Conservation (phyloP, 2,329 filamentous ascomycete species). For the Akanthomyces muscarius region DNA sequence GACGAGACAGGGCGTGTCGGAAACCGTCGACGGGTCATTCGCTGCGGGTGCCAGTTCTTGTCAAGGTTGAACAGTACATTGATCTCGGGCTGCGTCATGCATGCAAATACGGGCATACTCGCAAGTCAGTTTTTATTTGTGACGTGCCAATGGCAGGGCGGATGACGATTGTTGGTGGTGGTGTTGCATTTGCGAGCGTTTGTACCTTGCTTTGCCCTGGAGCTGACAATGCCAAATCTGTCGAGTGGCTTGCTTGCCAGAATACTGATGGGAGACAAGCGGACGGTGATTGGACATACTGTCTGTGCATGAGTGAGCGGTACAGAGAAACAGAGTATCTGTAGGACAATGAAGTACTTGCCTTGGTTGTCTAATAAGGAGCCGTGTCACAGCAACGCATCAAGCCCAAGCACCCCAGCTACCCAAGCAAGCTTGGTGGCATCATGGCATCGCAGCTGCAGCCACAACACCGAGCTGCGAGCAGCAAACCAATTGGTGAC, state of each 20-base stretch:
- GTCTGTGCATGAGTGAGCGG: background rate
- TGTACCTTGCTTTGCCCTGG: background rate
- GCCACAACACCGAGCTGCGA: conserved; percentile 10
- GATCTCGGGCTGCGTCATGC: conserved; percentile 13
- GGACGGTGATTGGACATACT: background rate
- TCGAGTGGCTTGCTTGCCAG: background rate
- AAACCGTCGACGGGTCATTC: background rate
- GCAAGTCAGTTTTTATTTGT: background rate
- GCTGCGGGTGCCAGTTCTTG: background rate
- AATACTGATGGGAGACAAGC: background rate
- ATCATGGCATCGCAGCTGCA: conserved; percentile 12
- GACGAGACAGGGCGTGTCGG: conserved; percentile 6
- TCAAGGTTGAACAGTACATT: background rate
- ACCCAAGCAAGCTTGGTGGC: conserved; percentile 11
- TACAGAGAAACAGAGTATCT: background rate
- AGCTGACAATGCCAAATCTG: background rate
- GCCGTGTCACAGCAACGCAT: background rate
- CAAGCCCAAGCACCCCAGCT: background rate
- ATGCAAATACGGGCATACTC: conserved; percentile 5
- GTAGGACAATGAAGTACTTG: background rate
- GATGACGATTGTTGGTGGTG: background rate
- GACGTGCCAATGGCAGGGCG: background rate
- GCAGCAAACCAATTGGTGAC: background rate
- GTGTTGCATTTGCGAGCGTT: background rate
- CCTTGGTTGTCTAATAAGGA: background rate